phyloP scores from a whole-genome alignment of 2,329 filamentous ascomycete genomes.

The Purpureocillium takamizusanense region DNA sequence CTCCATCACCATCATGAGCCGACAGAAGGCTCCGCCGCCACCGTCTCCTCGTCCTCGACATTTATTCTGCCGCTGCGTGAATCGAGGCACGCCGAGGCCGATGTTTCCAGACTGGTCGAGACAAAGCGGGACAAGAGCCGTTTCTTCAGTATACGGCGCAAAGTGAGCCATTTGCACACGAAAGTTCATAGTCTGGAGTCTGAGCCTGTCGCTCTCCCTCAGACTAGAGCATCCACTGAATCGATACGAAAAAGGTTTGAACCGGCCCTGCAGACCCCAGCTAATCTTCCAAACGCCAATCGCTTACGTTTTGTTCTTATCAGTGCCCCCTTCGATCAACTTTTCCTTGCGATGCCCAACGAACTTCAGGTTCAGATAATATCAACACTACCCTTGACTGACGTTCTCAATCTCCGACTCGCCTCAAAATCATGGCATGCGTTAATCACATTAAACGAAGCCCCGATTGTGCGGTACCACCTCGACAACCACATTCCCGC shows the following conservation, averaged over 20 bases:
- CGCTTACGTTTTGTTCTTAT: slow-evolving; percentile 13
- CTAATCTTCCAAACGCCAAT: no score
- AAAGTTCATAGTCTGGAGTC: slow-evolving; percentile 17
- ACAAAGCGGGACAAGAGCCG: slow-evolving; percentile 32
- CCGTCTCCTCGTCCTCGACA: slow-evolving; percentile 22
- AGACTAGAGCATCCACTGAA: slow-evolving; percentile 15
- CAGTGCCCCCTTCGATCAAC: slow-evolving; percentile 41
- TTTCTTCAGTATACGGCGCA: slow-evolving; percentile 31
- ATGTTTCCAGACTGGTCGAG: slow-evolving; percentile 18
- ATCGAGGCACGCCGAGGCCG: slow-evolving; percentile 22
- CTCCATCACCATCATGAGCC: slow-evolving; percentile 4
- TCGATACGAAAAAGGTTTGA: slow-evolving; percentile 22
- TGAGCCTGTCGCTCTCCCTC: slow-evolving; percentile 5
- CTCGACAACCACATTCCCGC: slow-evolving; percentile 49
- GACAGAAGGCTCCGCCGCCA: slow-evolving; percentile 6
- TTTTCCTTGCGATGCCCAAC: slow-evolving; percentile 50
- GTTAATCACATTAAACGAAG: slow-evolving; percentile 51
- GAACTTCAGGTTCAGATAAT: slow-evolving; percentile 57
- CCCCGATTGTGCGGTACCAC: slow-evolving; percentile 52
- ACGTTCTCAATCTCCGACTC: slow-evolving; percentile 49
- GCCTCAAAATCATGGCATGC: slow-evolving; percentile 51
- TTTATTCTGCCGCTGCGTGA: slow-evolving; percentile 43
- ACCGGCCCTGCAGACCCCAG: no score
- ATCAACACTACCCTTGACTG: slow-evolving; percentile 48
- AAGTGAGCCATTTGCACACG: slow-evolving; percentile 25